Percentiles rank a stretch among this genome's conserved stretches.
Conservation (phyloP, 2,329 filamentous ascomycete species). For the Colletotrichum kahawae region DNA sequence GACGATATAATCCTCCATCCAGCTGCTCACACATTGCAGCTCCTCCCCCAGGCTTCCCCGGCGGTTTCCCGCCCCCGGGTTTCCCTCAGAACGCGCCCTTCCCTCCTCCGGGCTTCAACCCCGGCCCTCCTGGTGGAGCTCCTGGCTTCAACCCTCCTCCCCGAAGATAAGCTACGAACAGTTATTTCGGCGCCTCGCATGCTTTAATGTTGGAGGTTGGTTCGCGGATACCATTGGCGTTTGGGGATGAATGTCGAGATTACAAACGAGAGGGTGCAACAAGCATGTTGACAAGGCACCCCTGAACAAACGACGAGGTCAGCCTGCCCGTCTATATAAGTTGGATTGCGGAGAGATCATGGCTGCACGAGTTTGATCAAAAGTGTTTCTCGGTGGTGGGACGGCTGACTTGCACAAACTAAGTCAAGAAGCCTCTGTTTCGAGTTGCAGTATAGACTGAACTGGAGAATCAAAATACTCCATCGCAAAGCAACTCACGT, state of each 20-base stretch:
- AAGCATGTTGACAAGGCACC: neutral
- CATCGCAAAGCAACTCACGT: neutral
- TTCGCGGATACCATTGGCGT: slow-evolving; percentile 33
- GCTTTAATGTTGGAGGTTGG: slow-evolving; percentile 22
- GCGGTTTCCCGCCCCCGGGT: slow-evolving; percentile 50
- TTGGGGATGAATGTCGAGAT: slow-evolving; percentile 30
- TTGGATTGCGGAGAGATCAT: neutral
- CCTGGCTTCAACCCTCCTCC: slow-evolving; percentile 81
- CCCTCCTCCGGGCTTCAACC: slow-evolving; percentile 58
- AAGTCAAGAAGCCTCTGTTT: neutral
- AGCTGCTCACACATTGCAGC: slow-evolving; percentile 40
- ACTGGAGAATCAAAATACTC: neutral
- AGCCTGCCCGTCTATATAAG: neutral
- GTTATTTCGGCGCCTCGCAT: slow-evolving; percentile 22
- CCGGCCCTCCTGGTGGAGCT: slow-evolving; percentile 52
- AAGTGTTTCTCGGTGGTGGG: neutral
- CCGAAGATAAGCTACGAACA: slow-evolving; percentile 50
- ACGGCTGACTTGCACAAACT: neutral
- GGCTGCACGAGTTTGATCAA: neutral
- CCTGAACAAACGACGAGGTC: slow-evolving; percentile 14
- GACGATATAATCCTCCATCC: neutral
- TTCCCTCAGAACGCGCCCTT: slow-evolving; percentile 45
- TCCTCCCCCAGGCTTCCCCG: slow-evolving; percentile 56
- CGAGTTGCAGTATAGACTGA: neutral
- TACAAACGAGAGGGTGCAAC: slow-evolving; percentile 7